Base-by-base conservation (phyloP, 140 eudicot species). In the Ambrosia hybrid region DNA sequence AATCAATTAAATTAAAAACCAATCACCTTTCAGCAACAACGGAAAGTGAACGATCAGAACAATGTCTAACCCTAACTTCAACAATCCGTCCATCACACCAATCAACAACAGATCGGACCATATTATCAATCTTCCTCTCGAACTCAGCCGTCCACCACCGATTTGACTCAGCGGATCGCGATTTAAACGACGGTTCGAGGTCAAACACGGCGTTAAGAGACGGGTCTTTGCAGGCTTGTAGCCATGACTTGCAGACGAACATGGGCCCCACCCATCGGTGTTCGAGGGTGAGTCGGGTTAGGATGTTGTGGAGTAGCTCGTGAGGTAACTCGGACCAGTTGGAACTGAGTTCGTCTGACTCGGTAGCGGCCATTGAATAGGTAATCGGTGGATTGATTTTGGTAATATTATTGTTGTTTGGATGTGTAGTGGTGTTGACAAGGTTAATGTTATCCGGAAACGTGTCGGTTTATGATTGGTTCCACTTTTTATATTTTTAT, bases 161-260 rank as follows among this genome's bases (percentile, higher is more conserved):
- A 48, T 81, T 70, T 15, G 89, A 87, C 71, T 89, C 96, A 45
- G 62, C 49, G 4, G 80, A 11, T 51, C 75, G 74, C 33, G 97
- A 82, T 78, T 80, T 83, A 75, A 94, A 90, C 48, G 79, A 64
- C 3, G 84, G 12, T 39, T 90, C 90, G 56, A 94, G 96, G 55
- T 94, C 86, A 37, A 94, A 73, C 11, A 80, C 79, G 65, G 88
- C 63, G 82, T 90, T 81, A 68, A 94, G 97, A 60, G 71, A 86
- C 10, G 99, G 88, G 15, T 94, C 97, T 58, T 45, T 74, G 71
- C 87, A 79, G 70, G 96, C 91, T 3, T 81, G 70, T 1, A 82
- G 84, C 99, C 99, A 94, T 41, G 94, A 79, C 45, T 88, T 86
- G 95, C 99, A 94, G 65, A 86, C 99, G 36, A 82, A 51, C 95